Conservation (phyloP, 352 stramenopile genomes). For the Globisporangium takayamanum region DNA sequence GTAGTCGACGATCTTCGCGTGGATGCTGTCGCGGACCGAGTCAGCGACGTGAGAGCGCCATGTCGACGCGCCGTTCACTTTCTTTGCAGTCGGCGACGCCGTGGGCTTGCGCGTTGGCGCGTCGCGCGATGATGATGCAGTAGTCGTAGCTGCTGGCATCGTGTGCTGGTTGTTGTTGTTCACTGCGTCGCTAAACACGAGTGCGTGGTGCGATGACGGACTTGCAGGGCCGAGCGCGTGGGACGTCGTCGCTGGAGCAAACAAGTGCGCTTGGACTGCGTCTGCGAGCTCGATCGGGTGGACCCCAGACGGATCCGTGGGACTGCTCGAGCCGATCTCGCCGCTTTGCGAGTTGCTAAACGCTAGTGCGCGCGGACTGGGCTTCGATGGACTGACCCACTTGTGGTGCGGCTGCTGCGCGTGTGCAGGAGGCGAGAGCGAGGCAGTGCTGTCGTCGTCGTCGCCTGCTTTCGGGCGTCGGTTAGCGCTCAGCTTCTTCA, state of each 20-base stretch:
- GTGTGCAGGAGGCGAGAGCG: background rate
- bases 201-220: background rate
- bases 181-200: conserved; percentile 1
- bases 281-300: conserved; percentile 17
- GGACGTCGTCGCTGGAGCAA: background rate
- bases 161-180: conserved; percentile 6
- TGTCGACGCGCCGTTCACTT: background rate
- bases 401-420: conserved; percentile 17
- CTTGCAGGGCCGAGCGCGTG: background rate
- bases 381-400: conserved; percentile 41
- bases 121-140: background rate
- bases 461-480: conserved; percentile 59
- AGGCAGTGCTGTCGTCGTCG: conserved; percentile 29
- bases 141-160: background rate
- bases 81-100: conserved; percentile 2
- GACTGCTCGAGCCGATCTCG: conserved; percentile 33
- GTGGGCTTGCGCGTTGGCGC: conserved; percentile 1
- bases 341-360: conserved; percentile 6
- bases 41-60: conserved; percentile 26
- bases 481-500: conserved; percentile 71
- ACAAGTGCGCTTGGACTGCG: conserved; percentile 3
- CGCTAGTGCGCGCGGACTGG: background rate
- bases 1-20: conserved; percentile 83
- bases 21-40: conserved; percentile 38
- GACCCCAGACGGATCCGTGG: conserved; percentile 32